A percentile compares a stretch with the other conserved stretches of the same genome.
Evolutionary conservation across 208 protist genomes (phyloP).

Genomic region (Phytomonas sp.): DNA sequence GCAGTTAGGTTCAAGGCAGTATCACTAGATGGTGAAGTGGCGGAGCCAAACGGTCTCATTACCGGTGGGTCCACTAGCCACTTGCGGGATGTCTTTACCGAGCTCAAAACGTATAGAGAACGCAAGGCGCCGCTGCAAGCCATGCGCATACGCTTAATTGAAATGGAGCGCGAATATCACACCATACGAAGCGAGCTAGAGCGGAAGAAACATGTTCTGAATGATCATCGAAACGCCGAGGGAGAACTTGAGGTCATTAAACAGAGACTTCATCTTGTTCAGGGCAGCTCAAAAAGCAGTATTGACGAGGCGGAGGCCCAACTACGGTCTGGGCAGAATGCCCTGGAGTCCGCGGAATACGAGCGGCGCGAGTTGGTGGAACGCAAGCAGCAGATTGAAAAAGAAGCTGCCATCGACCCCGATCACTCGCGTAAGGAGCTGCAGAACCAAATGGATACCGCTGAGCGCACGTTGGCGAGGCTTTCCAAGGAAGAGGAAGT

Average conservation of each 20-base stretch:
- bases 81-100: slow-evolving; percentile 65
- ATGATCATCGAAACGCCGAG: slow-evolving; percentile 50
- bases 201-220: slow-evolving; percentile 26
- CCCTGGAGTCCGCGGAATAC: slow-evolving; percentile 23
- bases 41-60: slow-evolving; percentile 96
- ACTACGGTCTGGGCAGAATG: slow-evolving; percentile 20
- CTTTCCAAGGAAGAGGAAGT: slow-evolving; percentile 43
- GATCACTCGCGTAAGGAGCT: slow-evolving; percentile 31
- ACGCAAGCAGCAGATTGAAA: slow-evolving; percentile 27
- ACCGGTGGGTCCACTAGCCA: slow-evolving; percentile 90
- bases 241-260: slow-evolving; percentile 34
- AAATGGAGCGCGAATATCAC: slow-evolving; percentile 37
- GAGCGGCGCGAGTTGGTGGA: slow-evolving; percentile 20
- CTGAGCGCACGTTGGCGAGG: slow-evolving; percentile 27
- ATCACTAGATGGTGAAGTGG: slow-evolving; percentile 98
- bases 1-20: slow-evolving; percentile 86
- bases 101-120: slow-evolving; percentile 37
- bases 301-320: slow-evolving; percentile 32
- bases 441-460: slow-evolving; percentile 41
- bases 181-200: slow-evolving; percentile 32
- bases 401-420: slow-evolving; percentile 27
- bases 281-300: slow-evolving; percentile 15
- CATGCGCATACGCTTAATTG: slow-evolving; percentile 25
- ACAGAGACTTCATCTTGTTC: slow-evolving; percentile 36
- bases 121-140: slow-evolving; percentile 42